Base-by-base conservation (phyloP, 768 basidiomycete species). In the Russula ochroleuca region DNA sequence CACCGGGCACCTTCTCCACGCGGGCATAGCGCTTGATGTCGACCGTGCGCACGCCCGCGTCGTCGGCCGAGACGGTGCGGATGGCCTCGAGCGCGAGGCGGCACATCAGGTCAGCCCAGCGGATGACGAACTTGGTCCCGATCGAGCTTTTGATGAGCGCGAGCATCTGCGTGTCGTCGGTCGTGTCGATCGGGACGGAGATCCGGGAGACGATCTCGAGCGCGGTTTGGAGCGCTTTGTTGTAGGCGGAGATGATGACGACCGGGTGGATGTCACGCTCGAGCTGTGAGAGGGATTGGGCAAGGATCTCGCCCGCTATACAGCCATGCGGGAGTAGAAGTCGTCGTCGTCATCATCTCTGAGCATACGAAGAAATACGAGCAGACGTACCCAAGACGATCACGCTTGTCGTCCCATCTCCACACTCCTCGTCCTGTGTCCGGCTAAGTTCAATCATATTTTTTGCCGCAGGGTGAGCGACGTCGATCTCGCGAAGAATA, bases 71-170 rank as follows among this genome's bases (percentile, higher is more conserved):
- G 57, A 99, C 96, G 5, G 86, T 92, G 19, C 90, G 86, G 8
- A 98, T 91, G 5, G 97, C 96, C 67, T 96, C 83, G 17, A 99
- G 80, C 0, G 97, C 97, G 56, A 99, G 87, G 66, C 79, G 84
- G 76, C 96, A 98, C 97, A 98, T 99, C 66, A 98, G 86, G 72
- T 96, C 94, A 0, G 88, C 88, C 97, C 97, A 98, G 45, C 97
- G 86, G 33, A 85, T 86, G 70, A 94, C 94, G 72, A 98, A 98
- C 75, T 98, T 98, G 51, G 97, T 98, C 19, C 97, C 97, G 76
- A 98, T 97, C 43, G 94, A 96, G 0, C 92, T 96, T 76, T 97
- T 97, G 83, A 99, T 98, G 70, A 99, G 84, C 6, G 90, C 82
- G 59, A 98, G 85, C 96, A 98, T 98, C 70, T 94, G 87, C 21